phyloP scores from a whole-genome alignment of 345 rosid genomes.

The Moringa oleifera region DNA sequence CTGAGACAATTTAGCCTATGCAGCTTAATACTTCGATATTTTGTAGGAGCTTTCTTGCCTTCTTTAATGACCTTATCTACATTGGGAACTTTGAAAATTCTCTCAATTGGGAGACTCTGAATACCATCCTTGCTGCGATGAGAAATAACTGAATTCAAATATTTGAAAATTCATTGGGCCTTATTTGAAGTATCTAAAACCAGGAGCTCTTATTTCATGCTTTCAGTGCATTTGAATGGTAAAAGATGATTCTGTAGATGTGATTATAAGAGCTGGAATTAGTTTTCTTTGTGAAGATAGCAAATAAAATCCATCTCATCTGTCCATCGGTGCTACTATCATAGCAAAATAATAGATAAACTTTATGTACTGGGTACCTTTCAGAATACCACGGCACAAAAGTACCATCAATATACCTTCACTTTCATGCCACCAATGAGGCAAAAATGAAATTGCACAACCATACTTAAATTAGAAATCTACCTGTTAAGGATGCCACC shows the following conservation, averaged over 20 bases:
- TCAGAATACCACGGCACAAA: background rate
- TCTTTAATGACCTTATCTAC: constrained; percentile 67
- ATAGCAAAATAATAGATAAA: background rate
- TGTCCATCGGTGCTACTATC: background rate
- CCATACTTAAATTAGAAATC: background rate
- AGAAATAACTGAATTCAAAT: constrained; percentile 15
- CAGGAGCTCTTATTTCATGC: too few species aligned
- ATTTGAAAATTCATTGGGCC: background rate
- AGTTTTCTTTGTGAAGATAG: background rate
- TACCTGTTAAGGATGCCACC: constrained; percentile 78
- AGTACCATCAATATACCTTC: background rate
- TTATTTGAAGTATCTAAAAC: background rate
- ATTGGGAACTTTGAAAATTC: constrained; percentile 60
- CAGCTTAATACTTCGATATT: constrained; percentile 60
- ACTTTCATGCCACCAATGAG: background rate
- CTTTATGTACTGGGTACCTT: background rate
- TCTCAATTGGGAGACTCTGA: constrained; percentile 44
- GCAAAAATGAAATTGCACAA: too few species aligned
- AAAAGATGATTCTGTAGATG: background rate
- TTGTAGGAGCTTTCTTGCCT: constrained; percentile 75
- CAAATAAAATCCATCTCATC: background rate
- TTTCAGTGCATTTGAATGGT: background rate
- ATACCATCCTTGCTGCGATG: constrained; percentile 39
- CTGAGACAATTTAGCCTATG: constrained; percentile 46
- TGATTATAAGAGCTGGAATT: background rate